Base-by-base conservation (phyloP, 805 yeast genomes). In the Metschnikowia kofuensis region DNA sequence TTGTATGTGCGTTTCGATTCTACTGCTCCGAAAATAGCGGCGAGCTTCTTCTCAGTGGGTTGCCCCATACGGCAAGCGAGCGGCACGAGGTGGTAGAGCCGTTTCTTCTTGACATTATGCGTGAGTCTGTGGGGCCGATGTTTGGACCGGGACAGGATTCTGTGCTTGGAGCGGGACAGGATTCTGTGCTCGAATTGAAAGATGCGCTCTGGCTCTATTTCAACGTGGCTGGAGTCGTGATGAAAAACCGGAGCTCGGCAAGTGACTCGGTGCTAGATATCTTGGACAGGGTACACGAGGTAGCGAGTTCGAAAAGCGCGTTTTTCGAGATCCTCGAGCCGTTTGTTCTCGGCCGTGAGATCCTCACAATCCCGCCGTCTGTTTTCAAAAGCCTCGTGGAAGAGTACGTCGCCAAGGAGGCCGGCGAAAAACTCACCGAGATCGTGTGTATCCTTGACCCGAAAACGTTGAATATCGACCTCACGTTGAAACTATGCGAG, bases 381-480 rank as follows among this genome's bases (percentile, higher is more conserved):
- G 70, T 89, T 0, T 72, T 89, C 53, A 82, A 81, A 55, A 75
- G 74, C 11, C 74, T 91, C 67, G 85, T 91, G 2, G 68, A 70
- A 30, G 65, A 70, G 45, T 82, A 80, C 53, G 69, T 76, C 1
- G 48, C 63, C 0, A 53, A 56, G 6, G 71, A 67, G 6, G 67
- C 74, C 41, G 76, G 80, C 4, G 79, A 75, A 2, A 56, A 67
- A 0, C 70, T 92, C 15, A 90, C 89, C 40, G 84, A 84, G 49
- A 61, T 88, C 31, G 71, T 91, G 10, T 86, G 96, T 56, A 67
- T 80, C 1, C 62, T 92, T 27, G 91, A 90, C 57, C 74, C 87
- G 8, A 57, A 71, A 7, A 77, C 82, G 11, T 73, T 94, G 44
- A 96, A 92, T 60, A 78, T 92, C 35, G 96, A 92, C 65, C 68